Conservation (phyloP, 2,329 filamentous ascomycete species). For the Chaetomium sp. region DNA sequence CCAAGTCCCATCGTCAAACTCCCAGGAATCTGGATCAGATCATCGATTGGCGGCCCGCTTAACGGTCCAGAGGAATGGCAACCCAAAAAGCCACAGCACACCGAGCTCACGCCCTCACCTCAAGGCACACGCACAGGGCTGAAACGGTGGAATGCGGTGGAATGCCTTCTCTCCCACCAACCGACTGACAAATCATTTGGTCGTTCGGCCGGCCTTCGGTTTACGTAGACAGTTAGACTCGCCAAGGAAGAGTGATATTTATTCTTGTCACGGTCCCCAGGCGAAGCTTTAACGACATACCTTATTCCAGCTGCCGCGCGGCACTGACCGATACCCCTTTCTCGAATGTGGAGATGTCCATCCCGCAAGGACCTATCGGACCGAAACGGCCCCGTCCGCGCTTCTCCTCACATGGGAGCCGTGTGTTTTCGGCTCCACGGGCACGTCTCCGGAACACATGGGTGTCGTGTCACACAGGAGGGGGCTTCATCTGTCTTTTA, state of each 20-base stretch:
- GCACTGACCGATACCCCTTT: not conserved
- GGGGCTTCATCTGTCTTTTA: not conserved
- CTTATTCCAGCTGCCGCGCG: not conserved
- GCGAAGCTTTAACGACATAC: not conserved
- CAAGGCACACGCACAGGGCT: not conserved
- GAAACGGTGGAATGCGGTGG: not conserved
- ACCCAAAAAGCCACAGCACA: not conserved
- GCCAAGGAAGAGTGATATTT: not conserved
- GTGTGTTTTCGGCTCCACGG: slow-evolving; percentile 21
- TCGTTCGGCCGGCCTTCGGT: not conserved
- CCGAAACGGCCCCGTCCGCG: slow-evolving; percentile 19
- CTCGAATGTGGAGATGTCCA: not conserved
- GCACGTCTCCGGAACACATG: slow-evolving; percentile 3
- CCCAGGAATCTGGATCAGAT: not conserved
- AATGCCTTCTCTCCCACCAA: not conserved
- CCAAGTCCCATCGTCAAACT: not conserved
- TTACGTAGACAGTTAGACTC: not conserved
- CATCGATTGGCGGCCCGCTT: not conserved
- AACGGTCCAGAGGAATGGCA: not conserved
- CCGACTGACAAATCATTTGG: not conserved
- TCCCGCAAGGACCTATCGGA: slow-evolving; percentile 20
- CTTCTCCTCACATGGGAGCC: slow-evolving; percentile 3
- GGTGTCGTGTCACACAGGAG: no score
- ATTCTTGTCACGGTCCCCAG: not conserved
- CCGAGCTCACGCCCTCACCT: not conserved